Evolutionary conservation across 306 rosid genomes (phyloP).

Genomic region (Trichosanthes cucumerina): DNA sequence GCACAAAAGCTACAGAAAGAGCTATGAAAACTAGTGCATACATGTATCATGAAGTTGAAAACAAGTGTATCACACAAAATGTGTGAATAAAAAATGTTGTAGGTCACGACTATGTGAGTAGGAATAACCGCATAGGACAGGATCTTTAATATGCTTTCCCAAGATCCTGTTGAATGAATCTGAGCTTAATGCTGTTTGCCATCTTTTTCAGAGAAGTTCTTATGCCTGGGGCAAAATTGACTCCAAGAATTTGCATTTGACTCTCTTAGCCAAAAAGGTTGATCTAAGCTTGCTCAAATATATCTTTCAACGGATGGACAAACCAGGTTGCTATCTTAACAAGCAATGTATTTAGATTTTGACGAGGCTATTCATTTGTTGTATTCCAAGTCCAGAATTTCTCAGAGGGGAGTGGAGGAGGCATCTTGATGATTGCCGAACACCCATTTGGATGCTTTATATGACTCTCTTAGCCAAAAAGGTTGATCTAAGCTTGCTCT

Average conservation of each 20-base stretch:
- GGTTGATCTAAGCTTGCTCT: slow-evolving; percentile 23
- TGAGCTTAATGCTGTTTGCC: background rate
- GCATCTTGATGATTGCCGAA: slow-evolving; percentile 17
- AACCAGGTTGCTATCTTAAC: slow-evolving; percentile 20
- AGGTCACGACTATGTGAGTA: background rate
- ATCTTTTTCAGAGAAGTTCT: slow-evolving; percentile 21
- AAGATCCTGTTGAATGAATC: background rate
- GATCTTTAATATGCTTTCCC: background rate
- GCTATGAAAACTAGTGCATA: background rate
- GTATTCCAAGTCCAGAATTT: slow-evolving; percentile 25
- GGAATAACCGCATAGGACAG: background rate
- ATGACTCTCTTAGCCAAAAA: slow-evolving; percentile 19
- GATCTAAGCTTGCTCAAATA: slow-evolving; percentile 22
- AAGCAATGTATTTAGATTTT: slow-evolving; percentile 24
- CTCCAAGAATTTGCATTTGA: slow-evolving; percentile 22
- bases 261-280: slow-evolving; percentile 17
- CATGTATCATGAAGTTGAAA: background rate
- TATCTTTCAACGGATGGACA: slow-evolving; percentile 25
- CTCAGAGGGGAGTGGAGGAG: slow-evolving; percentile 30
- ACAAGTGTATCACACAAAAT: background rate
- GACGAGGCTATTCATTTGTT: slow-evolving; percentile 24
- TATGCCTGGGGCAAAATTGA: slow-evolving; percentile 22
- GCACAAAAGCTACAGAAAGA: background rate
- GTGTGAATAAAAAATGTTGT: background rate
- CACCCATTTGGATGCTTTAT: slow-evolving; percentile 20